phyloP scores from a whole-genome alignment of 2,329 filamentous ascomycete species.

The Xylariales sp. region DNA sequence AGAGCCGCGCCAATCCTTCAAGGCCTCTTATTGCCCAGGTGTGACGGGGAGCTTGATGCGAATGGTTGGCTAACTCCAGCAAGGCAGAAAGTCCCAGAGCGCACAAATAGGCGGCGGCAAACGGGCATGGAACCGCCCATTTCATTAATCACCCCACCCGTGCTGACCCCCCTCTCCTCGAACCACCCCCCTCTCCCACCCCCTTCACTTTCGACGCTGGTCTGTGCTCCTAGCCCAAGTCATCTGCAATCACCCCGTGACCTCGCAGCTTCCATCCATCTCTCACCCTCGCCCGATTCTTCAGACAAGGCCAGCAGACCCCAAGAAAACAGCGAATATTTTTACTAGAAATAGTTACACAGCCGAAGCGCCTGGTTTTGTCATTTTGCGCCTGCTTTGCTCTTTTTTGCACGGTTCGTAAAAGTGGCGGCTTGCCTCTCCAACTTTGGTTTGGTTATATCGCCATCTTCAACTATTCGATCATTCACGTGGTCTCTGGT shows the following conservation, averaged over 20 bases:
- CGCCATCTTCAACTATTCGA: conserved; percentile 2
- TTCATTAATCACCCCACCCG: too few species aligned
- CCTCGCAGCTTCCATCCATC: conserved; percentile 6
- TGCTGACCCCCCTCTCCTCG: too few species aligned
- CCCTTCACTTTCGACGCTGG: not conserved
- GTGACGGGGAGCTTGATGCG: too few species aligned
- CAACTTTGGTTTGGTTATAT: conserved; percentile 2
- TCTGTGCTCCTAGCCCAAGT: conserved; percentile 6
- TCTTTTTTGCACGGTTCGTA: not conserved
- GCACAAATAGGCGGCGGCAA: too few species aligned
- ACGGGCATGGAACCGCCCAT: too few species aligned
- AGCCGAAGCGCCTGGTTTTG: too few species aligned
- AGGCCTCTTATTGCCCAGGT: too few species aligned
- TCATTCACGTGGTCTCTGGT: conserved; percentile 7
- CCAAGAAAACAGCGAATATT: not conserved
- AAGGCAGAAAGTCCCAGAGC: too few species aligned
- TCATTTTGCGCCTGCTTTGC: too few species aligned
- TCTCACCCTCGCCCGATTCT: conserved; percentile 1
- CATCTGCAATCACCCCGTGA: conserved; percentile 8
- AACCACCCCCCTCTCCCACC: conserved; percentile 1
- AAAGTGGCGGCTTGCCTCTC: not conserved
- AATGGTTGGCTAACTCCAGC: too few species aligned
- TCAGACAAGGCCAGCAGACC: not conserved
- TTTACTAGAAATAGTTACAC: too few species aligned
- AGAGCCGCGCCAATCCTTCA: too few species aligned